Percentiles rank a stretch among this genome's conserved stretches.
These are phyloP conservation scores for Hericium erinaceus DNA, from an alignment of 768 basidiomycete species.

Conservation along the genomic window DNA sequence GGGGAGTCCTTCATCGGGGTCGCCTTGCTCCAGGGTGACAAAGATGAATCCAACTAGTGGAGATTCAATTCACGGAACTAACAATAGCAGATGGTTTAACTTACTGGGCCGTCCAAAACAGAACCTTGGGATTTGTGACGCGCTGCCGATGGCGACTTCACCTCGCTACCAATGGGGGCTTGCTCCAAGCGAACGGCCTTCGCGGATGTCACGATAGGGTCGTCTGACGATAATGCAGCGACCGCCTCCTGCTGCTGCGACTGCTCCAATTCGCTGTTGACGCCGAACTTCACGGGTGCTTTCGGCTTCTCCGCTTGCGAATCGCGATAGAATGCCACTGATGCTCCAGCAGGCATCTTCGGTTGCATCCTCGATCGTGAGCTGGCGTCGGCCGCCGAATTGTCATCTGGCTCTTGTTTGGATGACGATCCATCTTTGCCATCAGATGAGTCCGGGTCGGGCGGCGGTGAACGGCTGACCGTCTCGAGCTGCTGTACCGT, in stretches of 20 bases:
- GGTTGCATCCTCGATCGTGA: conserved; percentile 46
- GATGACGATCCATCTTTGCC: conserved; percentile 13
- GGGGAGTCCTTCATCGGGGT: conserved; percentile 59
- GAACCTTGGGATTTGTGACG: conserved; percentile 37
- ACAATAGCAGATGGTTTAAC: conserved; percentile 16
- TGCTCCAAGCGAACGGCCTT: conserved; percentile 1
- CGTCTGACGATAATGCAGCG: conserved; percentile 1
- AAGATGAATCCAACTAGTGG: conserved; percentile 18
- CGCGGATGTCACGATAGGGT: background rate
- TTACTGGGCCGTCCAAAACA: conserved; percentile 45
- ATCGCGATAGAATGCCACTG: conserved; percentile 66
- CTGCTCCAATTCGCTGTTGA: conserved; percentile 65
- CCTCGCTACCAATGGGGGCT: conserved; percentile 7
- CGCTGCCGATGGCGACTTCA: conserved; percentile 20
- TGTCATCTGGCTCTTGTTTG: conserved; percentile 25
- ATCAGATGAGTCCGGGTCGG: conserved; percentile 32
- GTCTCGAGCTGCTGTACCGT: conserved; percentile 33
- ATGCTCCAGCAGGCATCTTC: conserved; percentile 64
- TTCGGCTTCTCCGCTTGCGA: conserved; percentile 47
- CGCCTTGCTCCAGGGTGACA: conserved; percentile 36
- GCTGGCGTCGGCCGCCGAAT: conserved; percentile 17
- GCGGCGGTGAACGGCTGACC: conserved; percentile 60
- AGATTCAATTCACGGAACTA: conserved; percentile 10
- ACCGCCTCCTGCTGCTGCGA: conserved; percentile 1
- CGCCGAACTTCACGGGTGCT: conserved; percentile 61